Percentiles rank a stretch among this genome's conserved stretches.
phyloP scores from a whole-genome alignment of 768 basidiomycete species.

The Dioszegia hungarica region DNA sequence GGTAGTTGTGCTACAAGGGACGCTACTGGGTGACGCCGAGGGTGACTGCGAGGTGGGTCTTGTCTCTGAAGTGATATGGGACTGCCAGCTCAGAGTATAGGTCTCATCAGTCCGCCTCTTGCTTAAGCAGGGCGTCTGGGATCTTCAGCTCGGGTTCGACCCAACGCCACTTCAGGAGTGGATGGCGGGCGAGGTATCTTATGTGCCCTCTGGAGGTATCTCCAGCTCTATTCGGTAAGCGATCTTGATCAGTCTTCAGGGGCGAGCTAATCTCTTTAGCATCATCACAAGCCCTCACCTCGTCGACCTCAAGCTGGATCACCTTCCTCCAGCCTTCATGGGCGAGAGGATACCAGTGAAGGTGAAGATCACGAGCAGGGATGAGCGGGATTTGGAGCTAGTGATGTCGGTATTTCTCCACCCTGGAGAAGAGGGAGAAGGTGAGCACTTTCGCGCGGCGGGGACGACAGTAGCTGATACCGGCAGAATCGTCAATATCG shows the following conservation, averaged over 20 bases:
- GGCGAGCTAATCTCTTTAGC: background rate
- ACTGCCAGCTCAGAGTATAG: background rate
- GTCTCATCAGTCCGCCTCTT: background rate
- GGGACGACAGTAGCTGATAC: background rate
- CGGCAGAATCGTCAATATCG: constrained; percentile 49
- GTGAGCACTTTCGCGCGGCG: constrained; percentile 9
- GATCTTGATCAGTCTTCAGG: background rate
- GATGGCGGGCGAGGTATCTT: constrained; percentile 3
- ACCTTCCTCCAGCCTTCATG: constrained; percentile 67
- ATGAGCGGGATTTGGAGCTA: constrained; percentile 65
- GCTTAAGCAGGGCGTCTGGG: constrained; percentile 61
- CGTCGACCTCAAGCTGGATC: constrained; percentile 57
- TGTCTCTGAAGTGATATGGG: background rate
- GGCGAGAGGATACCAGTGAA: constrained; percentile 74
- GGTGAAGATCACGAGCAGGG: constrained; percentile 66
- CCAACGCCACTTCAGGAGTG: constrained; percentile 36
- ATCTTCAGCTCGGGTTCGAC: constrained; percentile 60
- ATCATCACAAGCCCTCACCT: constrained; percentile 56
- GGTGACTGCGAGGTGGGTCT: constrained; percentile 57
- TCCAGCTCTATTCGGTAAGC: constrained; percentile 21
- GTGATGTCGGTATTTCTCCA: constrained; percentile 68
- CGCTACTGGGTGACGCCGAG: constrained; percentile 56
- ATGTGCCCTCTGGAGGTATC: constrained; percentile 10
- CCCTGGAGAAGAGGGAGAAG: constrained; percentile 26
- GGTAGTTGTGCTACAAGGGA: constrained; percentile 61